Base-by-base conservation (phyloP, 169 alveolate genomes). In the Cryptosporidium ryanae region DNA sequence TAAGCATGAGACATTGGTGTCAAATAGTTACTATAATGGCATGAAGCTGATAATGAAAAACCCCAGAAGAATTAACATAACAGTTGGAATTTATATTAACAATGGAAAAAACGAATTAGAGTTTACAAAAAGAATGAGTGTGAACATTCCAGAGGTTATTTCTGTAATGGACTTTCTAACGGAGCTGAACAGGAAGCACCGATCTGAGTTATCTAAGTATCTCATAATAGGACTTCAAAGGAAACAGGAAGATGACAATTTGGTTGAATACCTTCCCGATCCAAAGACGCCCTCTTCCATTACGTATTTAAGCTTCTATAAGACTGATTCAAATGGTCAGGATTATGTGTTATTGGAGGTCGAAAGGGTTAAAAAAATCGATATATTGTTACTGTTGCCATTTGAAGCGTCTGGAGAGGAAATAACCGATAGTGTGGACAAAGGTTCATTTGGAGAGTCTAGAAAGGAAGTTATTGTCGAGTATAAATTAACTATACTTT, bases 231-330 rank as follows among this genome's bases (percentile, higher is more conserved):
- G 87, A 31, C 18, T 76, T 3, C 76, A 76, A 76, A 61, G 44
- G 52, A 29, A 76, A 7, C 2, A 23, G 10, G 87, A 31, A 2
- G 34, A 55, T 17, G 71, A 48, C 15, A 76, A n/a, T 23, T 13
- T 76, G 17, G 34, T 59, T 4, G 87, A 76, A 46, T 76, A 57
- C 13, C 54, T 76, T 12, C 54, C 59, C 15, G 59, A 25, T 61
- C 87, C 87, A 59, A 61, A 48, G 5, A 32, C 70, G 13, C 87
- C 87, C 3, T 76, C 87, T 15, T 32, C 87, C 8, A 76, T 32
- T 25, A 76, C 87, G 27, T 76, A 76, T 46, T 27, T 76, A 25
- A 76, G 61, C 17, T 76, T 76, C n/a, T 7, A 12, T 8, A n/a
- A 54, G 29, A 15, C 66, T 25, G 27, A 48, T n/a, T 18, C 61